Evolutionary conservation across 495 filamentous ascomycete genomes (phyloP), one percentile per base, ranked within the genome.

Genomic region (Aspergillus funiculosus): DNA sequence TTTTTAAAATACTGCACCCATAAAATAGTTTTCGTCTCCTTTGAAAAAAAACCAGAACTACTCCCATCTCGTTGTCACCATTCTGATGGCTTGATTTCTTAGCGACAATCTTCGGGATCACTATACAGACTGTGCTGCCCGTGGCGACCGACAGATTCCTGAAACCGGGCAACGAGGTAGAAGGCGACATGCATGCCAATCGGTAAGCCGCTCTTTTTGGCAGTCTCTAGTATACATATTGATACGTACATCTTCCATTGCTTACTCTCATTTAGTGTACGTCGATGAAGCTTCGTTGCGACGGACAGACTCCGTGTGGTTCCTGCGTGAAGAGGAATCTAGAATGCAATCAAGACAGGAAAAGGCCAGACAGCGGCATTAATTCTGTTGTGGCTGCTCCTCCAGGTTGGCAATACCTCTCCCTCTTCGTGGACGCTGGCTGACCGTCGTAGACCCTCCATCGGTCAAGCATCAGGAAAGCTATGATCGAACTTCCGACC

Each of bases 241-340:
- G 8, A n/a, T 17, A 22, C 19, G 2, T 4, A n/a, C n/a, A n/a
- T n/a, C n/a, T n/a, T n/a, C n/a, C n/a, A n/a, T 24, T 22, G 8
- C 45, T 53, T 31, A 54, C 43, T 0, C 0, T 13, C 21, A 19
- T 29, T 15, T 47, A 74, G 71, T 76, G 73, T 46, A 74, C 69
- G 11, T 64, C 68, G 28, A 76, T 73, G 73, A 76, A 76, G 50
- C 58, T 76, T 5, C 70, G 73, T 4, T 76, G 73, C 48, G 71
- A 74, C 40, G 73, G 73, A 7, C 51, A 53, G 22, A 69, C 56
- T 46, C 73, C 73, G 11, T 76, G 73, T 46, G 63, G 66, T 21
- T 68, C 71, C 0, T 76, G 73, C 49, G 56, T 62, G 34, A 70
- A 72, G 36, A 64, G 71, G 46, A 65, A 62, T 18, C 53, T 72